Evolutionary conservation across 805 yeast species (phyloP), one percentile per base, ranked within the genome.

Genomic region (Wickerhamomyces xylosicus): DNA sequence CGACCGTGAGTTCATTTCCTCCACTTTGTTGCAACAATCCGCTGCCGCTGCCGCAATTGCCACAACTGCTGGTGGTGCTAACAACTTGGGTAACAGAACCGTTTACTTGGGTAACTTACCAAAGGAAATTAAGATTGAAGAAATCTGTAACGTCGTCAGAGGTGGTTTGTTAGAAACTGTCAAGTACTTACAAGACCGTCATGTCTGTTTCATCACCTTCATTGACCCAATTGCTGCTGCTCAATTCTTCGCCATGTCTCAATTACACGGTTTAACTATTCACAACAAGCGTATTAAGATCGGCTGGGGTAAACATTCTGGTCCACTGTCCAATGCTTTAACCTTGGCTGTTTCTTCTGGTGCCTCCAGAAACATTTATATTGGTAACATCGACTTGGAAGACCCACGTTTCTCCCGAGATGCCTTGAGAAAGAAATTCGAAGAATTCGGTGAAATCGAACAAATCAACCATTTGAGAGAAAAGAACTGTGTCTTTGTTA

Each of bases 41-140:
- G 94, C 95, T 31, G 96, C 97, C 1, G 96, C 97, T 6, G 95
- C 95, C n/a, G 90, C 94, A 29, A 89, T 90, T 52, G 95, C 96
- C 1, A 82, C 95, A 0, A 77, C 89, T 38, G 94, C 95, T 2
- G 97, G 96, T 13, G 97, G 97, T 19, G 85, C 90, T 19, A 77
- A 78, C 41, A 90, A 90, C 56, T 67, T 87, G 47, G 97, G 97
- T 34, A 90, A 90, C 57, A 71, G 98, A 58, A 89, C 97, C 0
- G 89, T 90, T 31, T 90, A 87, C 56, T 66, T 90, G 47, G 97
- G 97, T 20, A 84, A 82, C 53, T 69, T 92, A 46, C 96, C 90
- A 47, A 87, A 84, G 39, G 94, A 83, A 43, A 79, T 92, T 11
- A 80, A 85, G 10, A 75, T 83, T 39, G 97, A 89, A 60, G 97